phyloP scores from a whole-genome alignment of 306 rosid genomes.

The Psophocarpus tetragonolobus region DNA sequence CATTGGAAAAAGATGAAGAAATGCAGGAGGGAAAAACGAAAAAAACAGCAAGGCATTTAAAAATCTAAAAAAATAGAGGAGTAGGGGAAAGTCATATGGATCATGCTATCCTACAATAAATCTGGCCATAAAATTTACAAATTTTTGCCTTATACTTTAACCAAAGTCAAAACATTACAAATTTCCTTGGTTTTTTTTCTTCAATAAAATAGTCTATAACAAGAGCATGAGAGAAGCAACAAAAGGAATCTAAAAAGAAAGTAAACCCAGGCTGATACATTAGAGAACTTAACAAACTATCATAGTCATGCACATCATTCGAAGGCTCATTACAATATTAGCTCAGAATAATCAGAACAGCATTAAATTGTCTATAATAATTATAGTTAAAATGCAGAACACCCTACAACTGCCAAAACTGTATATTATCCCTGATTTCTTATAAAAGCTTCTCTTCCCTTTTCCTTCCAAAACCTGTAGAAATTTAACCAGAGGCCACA shows the following conservation, averaged over 20 bases:
- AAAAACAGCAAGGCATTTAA: slow-evolving; percentile 5
- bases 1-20: background rate
- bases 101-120: background rate
- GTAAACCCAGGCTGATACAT: background rate
- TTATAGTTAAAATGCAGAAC: background rate
- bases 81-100: background rate
- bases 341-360: background rate
- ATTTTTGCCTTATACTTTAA: background rate
- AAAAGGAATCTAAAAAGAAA: background rate
- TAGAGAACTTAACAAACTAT: background rate
- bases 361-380: background rate
- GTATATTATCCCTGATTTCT: background rate
- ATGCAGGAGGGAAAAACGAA: background rate
- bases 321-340: background rate
- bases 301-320: background rate
- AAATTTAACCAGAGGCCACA: background rate
- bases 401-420: background rate
- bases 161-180: background rate
- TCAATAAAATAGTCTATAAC: background rate
- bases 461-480: background rate
- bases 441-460: background rate
- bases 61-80: background rate
- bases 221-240: background rate
- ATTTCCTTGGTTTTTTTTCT: background rate
- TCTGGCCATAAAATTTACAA: background rate